Percentiles rank a stretch among this genome's conserved stretches.
Conservation (phyloP, 2,329 filamentous ascomycete species). For the Teratosphaeriaceae sp. region DNA sequence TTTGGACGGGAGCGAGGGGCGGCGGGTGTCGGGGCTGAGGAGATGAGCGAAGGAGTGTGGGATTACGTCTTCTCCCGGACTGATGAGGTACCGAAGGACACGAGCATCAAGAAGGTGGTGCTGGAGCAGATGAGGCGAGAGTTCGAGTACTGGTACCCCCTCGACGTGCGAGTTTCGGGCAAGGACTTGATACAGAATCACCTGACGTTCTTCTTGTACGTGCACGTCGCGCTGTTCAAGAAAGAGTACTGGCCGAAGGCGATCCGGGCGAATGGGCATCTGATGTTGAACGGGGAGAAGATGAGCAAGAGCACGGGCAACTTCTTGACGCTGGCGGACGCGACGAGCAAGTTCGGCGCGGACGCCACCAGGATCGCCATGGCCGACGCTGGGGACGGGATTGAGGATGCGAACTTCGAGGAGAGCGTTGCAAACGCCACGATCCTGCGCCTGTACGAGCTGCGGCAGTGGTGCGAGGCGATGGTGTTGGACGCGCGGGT, state of each 20-base stretch:
- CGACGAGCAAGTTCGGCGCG: constrained; percentile 87
- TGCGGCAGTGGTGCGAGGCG: constrained; percentile 91
- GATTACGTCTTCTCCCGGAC: constrained; percentile 86
- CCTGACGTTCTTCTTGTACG: constrained; percentile 91
- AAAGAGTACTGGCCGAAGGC: constrained; percentile 81
- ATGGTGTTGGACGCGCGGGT: constrained; percentile 56
- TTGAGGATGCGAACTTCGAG: constrained; percentile 95
- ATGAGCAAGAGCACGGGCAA: constrained; percentile 98
- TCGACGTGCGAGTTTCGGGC: constrained; percentile 80
- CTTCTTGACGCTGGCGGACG: constrained; percentile 84
- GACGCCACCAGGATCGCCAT: constrained; percentile 88
- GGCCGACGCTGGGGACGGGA: constrained; percentile 91
- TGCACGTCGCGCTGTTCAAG: constrained; percentile 84
- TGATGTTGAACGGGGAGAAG: constrained; percentile 94
- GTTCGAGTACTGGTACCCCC: constrained; percentile 95
- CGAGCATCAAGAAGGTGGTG: constrained; percentile 65
- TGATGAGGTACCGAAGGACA: constrained; percentile 54
- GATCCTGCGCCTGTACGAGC: constrained; percentile 74
- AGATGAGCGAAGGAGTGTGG: constrained; percentile 94
- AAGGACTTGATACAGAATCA: constrained; percentile 95
- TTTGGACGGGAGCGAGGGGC: constrained; percentile 69
- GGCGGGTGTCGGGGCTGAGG: constrained; percentile 65
- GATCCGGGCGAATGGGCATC: constrained; percentile 84
- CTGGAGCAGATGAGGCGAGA: constrained; percentile 79
- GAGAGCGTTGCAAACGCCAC: constrained; percentile 89